Evolutionary conservation across 805 yeast genomes (phyloP), one percentile per base, ranked within the genome.

Genomic region (Myxozyma neglecta): DNA sequence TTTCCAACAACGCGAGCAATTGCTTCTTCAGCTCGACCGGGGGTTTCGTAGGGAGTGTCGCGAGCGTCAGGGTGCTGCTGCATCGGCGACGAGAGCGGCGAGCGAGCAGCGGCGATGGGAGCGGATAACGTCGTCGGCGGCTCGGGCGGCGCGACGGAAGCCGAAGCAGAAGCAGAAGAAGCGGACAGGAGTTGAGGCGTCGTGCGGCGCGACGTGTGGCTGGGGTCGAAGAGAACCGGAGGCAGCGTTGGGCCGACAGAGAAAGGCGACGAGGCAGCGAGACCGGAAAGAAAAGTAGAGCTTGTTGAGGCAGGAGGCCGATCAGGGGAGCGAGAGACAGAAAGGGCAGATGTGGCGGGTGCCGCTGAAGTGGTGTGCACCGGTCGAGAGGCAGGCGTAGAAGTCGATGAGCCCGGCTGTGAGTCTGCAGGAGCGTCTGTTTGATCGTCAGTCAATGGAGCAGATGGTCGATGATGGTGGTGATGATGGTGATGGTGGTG

Each of bases 1-100:
- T 61, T 66, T 44, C 59, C 63, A 47, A 60, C 66, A 42, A 74
- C 68, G n/a, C 74, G 62, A 16, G 76, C 76, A 32, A 72, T 70
- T 3, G 75, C 76, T 45, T 74, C 76, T 55, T 74, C 77, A 0
- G 76, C 76, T 1, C 75, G 66, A n/a, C 44, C 60, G 9, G 68
- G 65, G 7, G 61, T 52, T 39, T 56, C 61, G 11, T 47, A 36
- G 32, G 51, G 36, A 4, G 46, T 20, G 18, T 34, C 56, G 14
- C 14, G 55, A 29, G 40, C 56, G 42, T 45, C 20, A n/a, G 43
- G 53, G 24, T 9, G 18, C 11, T 37, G 46, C 42, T 48, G 63
- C 49, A 44, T 53, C 34, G 56, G 56, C 7, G 56, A 34, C 9
- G 39, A 35, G 32, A n/a, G 56, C 32, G 48, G 49, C 18, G 56